Percentiles rank a stretch among this genome's conserved stretches.
phyloP scores from a whole-genome alignment of 768 basidiomycete species.

The Hebeloma cylindrosporum region DNA sequence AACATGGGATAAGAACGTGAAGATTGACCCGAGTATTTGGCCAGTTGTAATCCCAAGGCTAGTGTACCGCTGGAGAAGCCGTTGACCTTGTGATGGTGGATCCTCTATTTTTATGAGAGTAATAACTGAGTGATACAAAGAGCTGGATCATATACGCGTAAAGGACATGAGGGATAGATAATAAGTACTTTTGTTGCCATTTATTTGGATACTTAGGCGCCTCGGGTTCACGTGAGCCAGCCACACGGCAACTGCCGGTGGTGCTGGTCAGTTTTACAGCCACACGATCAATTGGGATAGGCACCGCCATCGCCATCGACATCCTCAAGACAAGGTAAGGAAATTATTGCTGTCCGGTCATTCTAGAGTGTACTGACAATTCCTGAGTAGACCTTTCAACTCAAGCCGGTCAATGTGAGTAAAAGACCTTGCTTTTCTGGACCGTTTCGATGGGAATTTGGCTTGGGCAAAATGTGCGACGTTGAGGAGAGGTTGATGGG shows the following conservation, averaged over 20 bases:
- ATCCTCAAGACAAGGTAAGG: conserved; percentile 67
- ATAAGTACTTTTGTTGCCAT: not conserved
- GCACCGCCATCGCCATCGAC: conserved; percentile 48
- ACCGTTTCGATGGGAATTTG: conserved; percentile 5
- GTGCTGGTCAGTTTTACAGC: conserved; percentile 42
- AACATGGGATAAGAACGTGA: too few relatives aligned
- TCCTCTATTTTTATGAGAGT: too few relatives aligned
- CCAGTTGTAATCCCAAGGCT: too few relatives aligned
- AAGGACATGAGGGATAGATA: not conserved
- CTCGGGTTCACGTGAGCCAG: not conserved
- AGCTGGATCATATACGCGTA: too few relatives aligned
- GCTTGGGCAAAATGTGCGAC: conserved; percentile 4
- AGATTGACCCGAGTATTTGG: too few relatives aligned
- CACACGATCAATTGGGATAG: conserved; percentile 29
- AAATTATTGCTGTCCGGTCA: conserved; percentile 19
- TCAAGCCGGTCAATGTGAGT: conserved; percentile 38
- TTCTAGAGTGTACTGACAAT: conserved; percentile 10
- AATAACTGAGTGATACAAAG: too few relatives aligned
- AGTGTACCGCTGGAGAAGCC: too few relatives aligned
- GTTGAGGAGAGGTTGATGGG: not conserved
- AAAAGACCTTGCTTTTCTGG: conserved; percentile 19
- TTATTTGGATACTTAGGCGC: not conserved
- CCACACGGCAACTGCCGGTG: conserved; percentile 32
- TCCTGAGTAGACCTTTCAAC: conserved; percentile 5
- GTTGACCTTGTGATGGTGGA: too few relatives aligned